Conservation (phyloP, 805 yeast species). For the Wickerhamiella sergipiensis region DNA sequence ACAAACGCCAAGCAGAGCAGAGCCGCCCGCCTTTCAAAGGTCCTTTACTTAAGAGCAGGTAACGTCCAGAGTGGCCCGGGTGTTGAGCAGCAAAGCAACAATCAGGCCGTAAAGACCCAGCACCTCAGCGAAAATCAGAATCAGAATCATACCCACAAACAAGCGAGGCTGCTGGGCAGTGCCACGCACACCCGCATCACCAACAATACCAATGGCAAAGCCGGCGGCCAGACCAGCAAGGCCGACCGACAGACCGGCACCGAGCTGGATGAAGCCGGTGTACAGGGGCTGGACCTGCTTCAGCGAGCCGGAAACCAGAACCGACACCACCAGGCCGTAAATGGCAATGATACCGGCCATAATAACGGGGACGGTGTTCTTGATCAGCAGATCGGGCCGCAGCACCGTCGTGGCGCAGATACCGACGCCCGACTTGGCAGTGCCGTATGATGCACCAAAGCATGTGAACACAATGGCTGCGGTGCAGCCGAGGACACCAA, state of each 20-base stretch:
- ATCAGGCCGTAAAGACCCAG: slow-evolving; percentile 96
- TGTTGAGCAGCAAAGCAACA: slow-evolving; percentile 94
- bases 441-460: slow-evolving; percentile 98
- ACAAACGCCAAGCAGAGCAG: no score
- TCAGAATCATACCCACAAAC: slow-evolving; percentile 96
- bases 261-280: slow-evolving; percentile 95
- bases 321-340: slow-evolving; percentile 93
- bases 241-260: slow-evolving; percentile 97
- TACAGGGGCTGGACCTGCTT: slow-evolving; percentile 84
- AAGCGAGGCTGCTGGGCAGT: slow-evolving; percentile 96
- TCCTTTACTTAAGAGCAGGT: slow-evolving; percentile 37
- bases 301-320: slow-evolving; percentile 78
- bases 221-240: slow-evolving; percentile 97
- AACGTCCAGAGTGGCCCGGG: slow-evolving; percentile 92
- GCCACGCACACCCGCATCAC: slow-evolving; percentile 99
- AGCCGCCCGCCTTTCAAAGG: not conserved
- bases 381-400: slow-evolving; percentile 91
- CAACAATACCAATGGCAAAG: slow-evolving; percentile 97
- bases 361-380: slow-evolving; percentile 90
- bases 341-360: slow-evolving; percentile 99
- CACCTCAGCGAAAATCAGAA: slow-evolving; percentile 97
- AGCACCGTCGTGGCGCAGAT: slow-evolving; percentile 95
- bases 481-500: slow-evolving; percentile 99
- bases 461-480: slow-evolving; percentile 98
- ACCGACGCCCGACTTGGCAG: slow-evolving; percentile 99